Evolutionary conservation across 2,329 filamentous ascomycete genomes (phyloP), one percentile per base, ranked within the genome.

Genomic region (Cladophialophora immunda): DNA sequence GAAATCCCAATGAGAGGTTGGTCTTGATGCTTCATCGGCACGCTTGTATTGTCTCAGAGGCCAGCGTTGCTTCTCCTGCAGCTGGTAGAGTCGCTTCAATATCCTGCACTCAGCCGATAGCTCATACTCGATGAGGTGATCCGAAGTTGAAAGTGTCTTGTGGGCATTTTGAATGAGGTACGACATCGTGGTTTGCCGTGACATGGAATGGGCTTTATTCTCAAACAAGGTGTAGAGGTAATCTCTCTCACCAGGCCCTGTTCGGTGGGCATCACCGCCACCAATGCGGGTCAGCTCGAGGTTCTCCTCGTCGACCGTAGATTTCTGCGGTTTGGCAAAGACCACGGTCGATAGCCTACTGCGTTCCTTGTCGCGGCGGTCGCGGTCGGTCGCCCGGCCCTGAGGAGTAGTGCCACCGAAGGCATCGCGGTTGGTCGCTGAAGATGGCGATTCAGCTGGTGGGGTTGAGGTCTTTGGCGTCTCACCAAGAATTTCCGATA

Each of bases 41-140:
- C 93, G 90, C 75, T 96, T 92, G 52, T 94, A 89, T 75, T 99
- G 95, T 60, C 94, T 87, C 55, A 99, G 80, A 4, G 94, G 95
- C 94, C 95, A 98, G 74, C 94, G 91, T 73, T 97, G 93, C 34
- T 90, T 89, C 74, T 94, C 93, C 75, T 99, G 95, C 29, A 98
- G 83, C 68, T 94, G 89, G 76, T 97, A 97, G 2, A 99, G 93
- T 15, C 93, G 86, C 64, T 93, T 89, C 3, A 98, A 79, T 32
- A 97, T 92, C 64, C 92, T 90, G 74, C 92, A 95, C 60, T 96
- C 92, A 77, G 97, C 93, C 65, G 91, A 89, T 73, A 98, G 94
- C 57, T 93, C 88, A 47, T 96, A 88, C 52, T 93, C 90, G 1
- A 96, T 87, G 65, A 93, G 89, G 58, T 94, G 90, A 75, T 97